These are phyloP conservation scores for Gossypium raimondii DNA, from an alignment of 345 rosid species.

Conservation along the genomic window DNA sequence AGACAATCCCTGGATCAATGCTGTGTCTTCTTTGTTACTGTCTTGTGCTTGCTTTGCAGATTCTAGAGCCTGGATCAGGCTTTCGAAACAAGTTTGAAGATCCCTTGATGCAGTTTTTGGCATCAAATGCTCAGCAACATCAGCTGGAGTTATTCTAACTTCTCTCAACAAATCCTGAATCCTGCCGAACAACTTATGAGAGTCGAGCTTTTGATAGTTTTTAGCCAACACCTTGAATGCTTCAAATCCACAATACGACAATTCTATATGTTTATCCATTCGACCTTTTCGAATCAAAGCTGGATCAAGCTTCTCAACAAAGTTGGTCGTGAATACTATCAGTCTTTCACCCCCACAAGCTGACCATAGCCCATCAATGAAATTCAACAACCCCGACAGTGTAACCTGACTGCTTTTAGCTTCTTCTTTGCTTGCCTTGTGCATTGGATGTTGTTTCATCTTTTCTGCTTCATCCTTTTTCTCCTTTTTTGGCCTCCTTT, in stretches of 20 bases:
- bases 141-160: constrained; percentile 36
- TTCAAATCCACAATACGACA: constrained; percentile 41
- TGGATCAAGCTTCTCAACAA: constrained; percentile 36
- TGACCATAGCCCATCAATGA: constrained; percentile 48
- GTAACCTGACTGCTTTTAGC: constrained; percentile 27
- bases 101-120: constrained; percentile 28
- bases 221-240: constrained; percentile 38
- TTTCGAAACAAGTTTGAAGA: constrained; percentile 27
- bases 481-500: constrained; percentile 19
- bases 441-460: neutral
- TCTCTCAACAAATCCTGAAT: constrained; percentile 28
- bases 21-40: neutral
- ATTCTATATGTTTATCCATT: constrained; percentile 40
- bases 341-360: constrained; percentile 42
- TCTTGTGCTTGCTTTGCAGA: no score
- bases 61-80: constrained; percentile 32
- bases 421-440: neutral
- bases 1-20: neutral
- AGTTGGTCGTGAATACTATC: constrained; percentile 36
- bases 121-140: constrained; percentile 42
- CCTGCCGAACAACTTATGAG: constrained; percentile 24
- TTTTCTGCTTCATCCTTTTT: constrained; percentile 1
- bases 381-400: constrained; percentile 40
- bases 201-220: constrained; percentile 33
- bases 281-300: constrained; percentile 45